phyloP scores from a whole-genome alignment of 805 yeast genomes.

The Nakazawaea ambrosiae region DNA sequence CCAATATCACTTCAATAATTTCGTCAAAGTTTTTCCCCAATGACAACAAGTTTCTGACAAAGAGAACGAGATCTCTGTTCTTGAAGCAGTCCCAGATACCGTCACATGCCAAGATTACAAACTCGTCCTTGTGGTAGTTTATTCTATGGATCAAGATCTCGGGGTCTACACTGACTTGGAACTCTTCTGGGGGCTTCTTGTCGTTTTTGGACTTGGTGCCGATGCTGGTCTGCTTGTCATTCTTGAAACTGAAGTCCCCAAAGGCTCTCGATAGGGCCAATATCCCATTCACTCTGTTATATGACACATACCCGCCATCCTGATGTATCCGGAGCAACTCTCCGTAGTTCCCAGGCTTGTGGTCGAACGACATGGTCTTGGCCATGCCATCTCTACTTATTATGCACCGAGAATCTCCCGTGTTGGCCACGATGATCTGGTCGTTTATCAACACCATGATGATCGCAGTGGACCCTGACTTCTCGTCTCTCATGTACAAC shows the following conservation, averaged over 20 bases:
- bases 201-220: conserved; percentile 18
- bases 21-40: conserved; percentile 52
- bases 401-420: conserved; percentile 73
- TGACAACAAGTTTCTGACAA: conserved; percentile 51
- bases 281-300: conserved; percentile 54
- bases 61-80: conserved; percentile 43
- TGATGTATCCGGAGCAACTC: conserved; percentile 50
- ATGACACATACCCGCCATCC: conserved; percentile 55
- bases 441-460: conserved; percentile 37
- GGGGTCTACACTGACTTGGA: conserved; percentile 75
- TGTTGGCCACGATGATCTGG: conserved; percentile 50
- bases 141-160: conserved; percentile 56
- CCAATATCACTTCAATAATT: conserved; percentile 52
- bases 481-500: conserved; percentile 31
- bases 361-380: conserved; percentile 61
- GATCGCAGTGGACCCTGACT: conserved; percentile 49
- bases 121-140: conserved; percentile 45
- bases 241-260: conserved; percentile 59
- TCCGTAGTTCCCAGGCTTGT: conserved; percentile 52
- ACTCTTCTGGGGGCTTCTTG: conserved; percentile 54
- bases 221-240: conserved; percentile 10
- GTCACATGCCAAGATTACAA: conserved; percentile 70
- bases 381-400: conserved; percentile 45
- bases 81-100: conserved; percentile 76
- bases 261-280: conserved; percentile 52